These are phyloP conservation scores for Diplogelasinospora grovesii DNA, from an alignment of 495 filamentous ascomycete genomes.

Conservation along the genomic window DNA sequence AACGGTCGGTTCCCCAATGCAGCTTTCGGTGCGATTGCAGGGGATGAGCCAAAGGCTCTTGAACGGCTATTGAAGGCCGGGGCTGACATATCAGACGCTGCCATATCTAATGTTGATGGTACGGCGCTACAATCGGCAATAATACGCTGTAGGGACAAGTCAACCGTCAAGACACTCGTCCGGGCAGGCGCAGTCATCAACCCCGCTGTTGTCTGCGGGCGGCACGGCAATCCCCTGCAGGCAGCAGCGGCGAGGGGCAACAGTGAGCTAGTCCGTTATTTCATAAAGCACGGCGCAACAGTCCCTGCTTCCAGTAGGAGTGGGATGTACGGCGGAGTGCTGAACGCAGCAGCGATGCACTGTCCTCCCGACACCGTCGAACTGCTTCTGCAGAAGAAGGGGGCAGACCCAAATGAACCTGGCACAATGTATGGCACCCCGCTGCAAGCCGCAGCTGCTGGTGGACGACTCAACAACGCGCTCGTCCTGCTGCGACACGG, in stretches of 20 bases:
- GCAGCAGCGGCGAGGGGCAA: conserved; percentile 8
- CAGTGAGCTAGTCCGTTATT: not conserved
- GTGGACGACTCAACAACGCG: not conserved
- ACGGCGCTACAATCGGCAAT: not conserved
- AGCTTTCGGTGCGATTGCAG: conserved; percentile 1
- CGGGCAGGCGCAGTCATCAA: conserved; percentile 1
- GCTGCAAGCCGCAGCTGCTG: conserved; percentile 1
- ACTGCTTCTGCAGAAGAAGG: conserved; percentile 15
- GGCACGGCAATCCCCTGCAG: conserved; percentile 9
- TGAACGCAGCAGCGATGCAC: conserved; percentile 20
- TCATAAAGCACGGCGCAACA: conserved; percentile 22
- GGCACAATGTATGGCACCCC: not conserved
- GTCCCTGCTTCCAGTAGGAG: conserved; percentile 13
- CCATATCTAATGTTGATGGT: not conserved
- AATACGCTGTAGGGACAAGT: no score
- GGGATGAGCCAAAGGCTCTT: not conserved
- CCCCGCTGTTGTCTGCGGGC: conserved; percentile 8
- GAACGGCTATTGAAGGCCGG: not conserved
- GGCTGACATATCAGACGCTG: not conserved
- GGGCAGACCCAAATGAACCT: conserved; percentile 7
- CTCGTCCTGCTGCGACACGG: conserved; percentile 19
- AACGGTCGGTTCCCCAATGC: conserved; percentile 1
- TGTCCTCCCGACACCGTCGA: not conserved
- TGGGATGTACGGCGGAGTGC: conserved; percentile 10
- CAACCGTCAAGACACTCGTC: not conserved